Conservation (phyloP, 1,284 basidiomycete genomes). For the Pseudozyma thailandica region DNA sequence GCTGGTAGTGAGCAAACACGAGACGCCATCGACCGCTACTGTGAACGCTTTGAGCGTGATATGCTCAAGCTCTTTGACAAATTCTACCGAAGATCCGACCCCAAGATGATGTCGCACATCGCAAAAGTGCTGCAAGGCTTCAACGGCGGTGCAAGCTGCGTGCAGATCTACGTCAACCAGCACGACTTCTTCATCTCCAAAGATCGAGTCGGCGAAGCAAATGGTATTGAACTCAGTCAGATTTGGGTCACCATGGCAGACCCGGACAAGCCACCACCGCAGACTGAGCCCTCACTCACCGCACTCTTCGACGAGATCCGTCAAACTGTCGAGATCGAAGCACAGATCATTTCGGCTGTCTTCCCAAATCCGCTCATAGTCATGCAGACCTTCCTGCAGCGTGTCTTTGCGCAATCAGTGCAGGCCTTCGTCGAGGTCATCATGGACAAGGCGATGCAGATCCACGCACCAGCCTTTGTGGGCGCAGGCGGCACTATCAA, state of each 20-base stretch:
- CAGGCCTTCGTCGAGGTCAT: constrained; percentile 66
- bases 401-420: constrained; percentile 93
- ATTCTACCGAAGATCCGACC: constrained; percentile 90
- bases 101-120: constrained; percentile 99
- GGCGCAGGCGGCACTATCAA: constrained; percentile 35
- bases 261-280: constrained; percentile 82
- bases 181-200: constrained; percentile 76
- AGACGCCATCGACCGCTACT: constrained; percentile 86
- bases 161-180: constrained; percentile 99
- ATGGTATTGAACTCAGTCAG: constrained; percentile 73
- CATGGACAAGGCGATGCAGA: constrained; percentile 63
- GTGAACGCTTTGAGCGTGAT: constrained; percentile 98
- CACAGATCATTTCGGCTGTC: constrained; percentile 97
- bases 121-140: constrained; percentile 96
- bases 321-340: constrained; percentile 90
- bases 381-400: constrained; percentile 97
- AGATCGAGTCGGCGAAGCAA: constrained; percentile 77
- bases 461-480: constrained; percentile 40
- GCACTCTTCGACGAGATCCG: constrained; percentile 89
- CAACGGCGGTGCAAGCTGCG: constrained; percentile 94
- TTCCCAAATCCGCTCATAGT: constrained; percentile 97
- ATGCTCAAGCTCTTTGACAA: constrained; percentile 93
- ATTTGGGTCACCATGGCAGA: constrained; percentile 77
- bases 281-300: constrained; percentile 80
- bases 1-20: constrained; percentile 60